Conservation (phyloP, 345 rosid genomes). For the Arabidopsis arenosa region DNA sequence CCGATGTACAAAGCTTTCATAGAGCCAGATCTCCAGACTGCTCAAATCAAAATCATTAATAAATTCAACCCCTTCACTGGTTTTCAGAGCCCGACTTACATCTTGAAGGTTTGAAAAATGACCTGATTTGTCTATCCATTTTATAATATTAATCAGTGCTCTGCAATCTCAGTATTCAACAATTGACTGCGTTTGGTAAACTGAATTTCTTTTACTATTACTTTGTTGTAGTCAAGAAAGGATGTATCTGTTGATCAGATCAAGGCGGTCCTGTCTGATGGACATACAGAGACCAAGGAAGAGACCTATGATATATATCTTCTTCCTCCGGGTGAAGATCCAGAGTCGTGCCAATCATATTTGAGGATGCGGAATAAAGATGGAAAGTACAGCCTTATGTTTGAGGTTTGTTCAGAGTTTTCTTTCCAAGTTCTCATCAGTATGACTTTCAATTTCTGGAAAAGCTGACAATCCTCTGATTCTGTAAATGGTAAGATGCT, state of each 20-base stretch:
- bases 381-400: conserved; percentile 98
- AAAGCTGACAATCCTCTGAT: conserved; percentile 6
- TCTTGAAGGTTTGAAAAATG: conserved; percentile 74
- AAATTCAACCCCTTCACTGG: conserved; percentile 97
- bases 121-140: conserved; percentile 15
- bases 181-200: conserved; percentile 6
- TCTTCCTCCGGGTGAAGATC: conserved; percentile 99
- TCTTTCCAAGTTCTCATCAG: conserved; percentile 7
- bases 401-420: conserved; percentile 72
- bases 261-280: conserved; percentile 71
- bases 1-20: conserved; percentile 99
- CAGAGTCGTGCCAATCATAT: conserved; percentile 94
- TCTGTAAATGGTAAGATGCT: conserved; percentile 20
- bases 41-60: conserved; percentile 88
- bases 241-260: conserved; percentile 69
- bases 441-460: conserved; percentile 14
- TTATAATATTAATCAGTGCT: background rate
- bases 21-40: conserved; percentile 98
- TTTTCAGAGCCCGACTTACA: conserved; percentile 95
- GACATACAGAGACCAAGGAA: conserved; percentile 72
- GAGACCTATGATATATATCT: conserved; percentile 97
- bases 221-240: conserved; percentile 73
- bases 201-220: conserved; percentile 25
- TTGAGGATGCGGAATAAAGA: conserved; percentile 98
- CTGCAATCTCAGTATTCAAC: background rate